Conservation (phyloP, 805 yeast genomes). For the Wickerhamomyces subpelliculosus region DNA sequence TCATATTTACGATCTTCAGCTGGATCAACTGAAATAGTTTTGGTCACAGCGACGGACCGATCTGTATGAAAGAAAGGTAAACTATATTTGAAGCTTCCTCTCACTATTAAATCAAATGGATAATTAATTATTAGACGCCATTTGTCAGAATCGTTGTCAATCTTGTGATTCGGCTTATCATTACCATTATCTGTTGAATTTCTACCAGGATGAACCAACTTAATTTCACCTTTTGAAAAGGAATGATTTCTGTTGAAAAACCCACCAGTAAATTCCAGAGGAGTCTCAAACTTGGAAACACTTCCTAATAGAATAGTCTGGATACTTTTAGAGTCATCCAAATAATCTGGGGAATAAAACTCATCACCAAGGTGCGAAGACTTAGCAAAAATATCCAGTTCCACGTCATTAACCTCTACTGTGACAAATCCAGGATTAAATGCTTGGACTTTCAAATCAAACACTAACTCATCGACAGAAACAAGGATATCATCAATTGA, state of each 20-base stretch:
- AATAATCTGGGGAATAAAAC: conserved; percentile 5
- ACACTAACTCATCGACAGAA: conserved; percentile 77
- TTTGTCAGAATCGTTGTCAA: conserved; percentile 33
- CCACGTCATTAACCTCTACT: conserved; percentile 55
- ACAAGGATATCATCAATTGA: conserved; percentile 67
- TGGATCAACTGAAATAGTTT: conserved; percentile 52
- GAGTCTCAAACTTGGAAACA: conserved; percentile 58
- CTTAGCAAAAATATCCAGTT: conserved; percentile 80
- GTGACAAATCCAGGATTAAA: conserved; percentile 83
- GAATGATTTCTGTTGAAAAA: conserved; percentile 57
- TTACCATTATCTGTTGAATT: conserved; percentile 20
- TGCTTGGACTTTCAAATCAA: conserved; percentile 71
- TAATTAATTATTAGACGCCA: conserved; percentile 72
- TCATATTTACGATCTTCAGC: conserved; percentile 1
- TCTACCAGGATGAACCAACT: conserved; percentile 67
- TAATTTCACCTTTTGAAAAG: conserved; percentile 61
- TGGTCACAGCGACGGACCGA: conserved; percentile 56
- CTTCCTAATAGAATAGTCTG: conserved; percentile 74
- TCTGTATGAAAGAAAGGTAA: conserved; percentile 54
- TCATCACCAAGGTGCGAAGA: conserved; percentile 37
- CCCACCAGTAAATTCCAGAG: conserved; percentile 71
- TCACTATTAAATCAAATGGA: conserved; percentile 79
- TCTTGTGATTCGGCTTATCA: conserved; percentile 19
- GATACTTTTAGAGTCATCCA: conserved; percentile 13
- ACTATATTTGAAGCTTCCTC: conserved; percentile 76